phyloP scores from a whole-genome alignment of 306 rosid genomes.

The Lotus japonicus region DNA sequence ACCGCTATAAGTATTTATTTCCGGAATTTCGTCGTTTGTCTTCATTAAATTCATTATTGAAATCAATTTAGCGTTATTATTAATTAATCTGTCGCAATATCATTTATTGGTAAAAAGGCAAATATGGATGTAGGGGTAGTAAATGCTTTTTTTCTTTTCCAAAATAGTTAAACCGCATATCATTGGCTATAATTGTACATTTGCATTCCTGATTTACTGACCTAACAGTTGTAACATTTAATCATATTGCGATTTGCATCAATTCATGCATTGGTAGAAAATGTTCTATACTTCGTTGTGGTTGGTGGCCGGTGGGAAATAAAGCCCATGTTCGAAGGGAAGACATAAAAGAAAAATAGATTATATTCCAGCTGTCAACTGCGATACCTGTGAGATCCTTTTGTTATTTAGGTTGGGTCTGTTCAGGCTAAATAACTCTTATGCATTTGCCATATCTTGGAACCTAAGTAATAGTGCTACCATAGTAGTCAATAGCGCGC shows the following conservation, averaged over 20 bases:
- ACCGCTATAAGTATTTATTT: not conserved
- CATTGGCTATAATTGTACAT: not conserved
- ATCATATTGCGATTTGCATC: slow-evolving; percentile 5
- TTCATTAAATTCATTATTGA: not conserved
- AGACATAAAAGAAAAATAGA: not conserved
- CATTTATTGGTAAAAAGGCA: not conserved
- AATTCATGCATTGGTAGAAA: not conserved
- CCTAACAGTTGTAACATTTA: not conserved
- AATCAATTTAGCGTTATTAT: not conserved
- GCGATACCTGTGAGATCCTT: not conserved
- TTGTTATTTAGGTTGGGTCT: not conserved
- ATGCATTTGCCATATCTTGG: slow-evolving; percentile 8
- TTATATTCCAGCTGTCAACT: not conserved
- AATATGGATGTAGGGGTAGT: not conserved
- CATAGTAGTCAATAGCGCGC: too few relatives aligned
- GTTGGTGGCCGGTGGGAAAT: not conserved
- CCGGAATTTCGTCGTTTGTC: not conserved
- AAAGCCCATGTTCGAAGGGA: not conserved
- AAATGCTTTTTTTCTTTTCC: not conserved
- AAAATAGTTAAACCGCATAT: not conserved
- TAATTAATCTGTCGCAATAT: not conserved
- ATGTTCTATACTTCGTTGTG: not conserved
- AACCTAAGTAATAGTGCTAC: slow-evolving; percentile 4
- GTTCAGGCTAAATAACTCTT: not conserved
- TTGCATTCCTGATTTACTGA: not conserved